phyloP scores from a whole-genome alignment of 306 rosid genomes.

The Aeschynomene evenia region DNA sequence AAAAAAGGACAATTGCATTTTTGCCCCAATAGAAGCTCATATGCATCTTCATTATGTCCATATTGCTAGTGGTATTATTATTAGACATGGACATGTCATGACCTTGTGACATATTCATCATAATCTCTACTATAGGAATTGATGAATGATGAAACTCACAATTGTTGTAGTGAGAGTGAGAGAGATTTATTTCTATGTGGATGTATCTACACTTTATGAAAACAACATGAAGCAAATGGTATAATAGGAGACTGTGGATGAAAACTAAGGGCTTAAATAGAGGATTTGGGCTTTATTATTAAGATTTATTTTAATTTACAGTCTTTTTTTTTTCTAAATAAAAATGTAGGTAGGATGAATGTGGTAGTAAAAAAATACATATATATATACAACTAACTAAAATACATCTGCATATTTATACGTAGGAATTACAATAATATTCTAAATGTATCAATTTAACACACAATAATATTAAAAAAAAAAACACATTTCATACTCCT shows the following conservation, averaged over 20 bases:
- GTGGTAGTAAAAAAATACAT: no score
- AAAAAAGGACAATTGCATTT: conserved; percentile 53
- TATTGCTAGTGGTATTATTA: not conserved
- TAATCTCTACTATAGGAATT: not conserved
- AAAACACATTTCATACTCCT: no score
- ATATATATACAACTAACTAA: no score
- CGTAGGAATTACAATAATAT: no score
- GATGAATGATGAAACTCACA: not conserved
- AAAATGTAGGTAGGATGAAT: no score
- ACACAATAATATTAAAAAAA: no score
- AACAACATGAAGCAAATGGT: not conserved
- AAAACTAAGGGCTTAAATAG: not conserved
- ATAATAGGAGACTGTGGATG: not conserved
- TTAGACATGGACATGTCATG: conserved; percentile 10
- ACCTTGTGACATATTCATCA: conserved; percentile 13
- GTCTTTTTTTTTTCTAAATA: no score
- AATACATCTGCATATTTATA: no score
- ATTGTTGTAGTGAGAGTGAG: not conserved
- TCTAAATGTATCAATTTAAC: no score
- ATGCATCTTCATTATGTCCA: conserved; percentile 37
- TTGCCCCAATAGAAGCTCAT: conserved; percentile 71
- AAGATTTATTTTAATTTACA: not conserved
- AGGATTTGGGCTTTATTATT: not conserved
- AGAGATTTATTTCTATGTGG: not conserved
- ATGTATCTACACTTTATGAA: not conserved